Evolutionary conservation across 2,329 filamentous ascomycete genomes (phyloP).

Genomic region (Nemania abortiva): DNA sequence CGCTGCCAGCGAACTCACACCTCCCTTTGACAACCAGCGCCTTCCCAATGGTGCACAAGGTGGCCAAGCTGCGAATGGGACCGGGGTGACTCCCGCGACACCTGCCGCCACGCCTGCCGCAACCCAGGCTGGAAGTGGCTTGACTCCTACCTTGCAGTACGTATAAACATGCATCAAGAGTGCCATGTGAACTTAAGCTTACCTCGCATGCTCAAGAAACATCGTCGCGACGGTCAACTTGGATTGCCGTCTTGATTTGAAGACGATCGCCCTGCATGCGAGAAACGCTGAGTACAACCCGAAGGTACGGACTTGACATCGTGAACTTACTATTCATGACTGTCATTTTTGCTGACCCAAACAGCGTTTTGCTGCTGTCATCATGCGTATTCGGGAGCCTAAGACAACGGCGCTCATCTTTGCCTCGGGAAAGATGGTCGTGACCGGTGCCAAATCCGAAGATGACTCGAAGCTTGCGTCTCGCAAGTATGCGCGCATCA

Average conservation of each 20-base stretch:
- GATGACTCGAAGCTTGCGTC: constrained; percentile 97
- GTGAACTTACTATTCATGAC: constrained; percentile 31
- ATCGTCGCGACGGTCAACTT: constrained; percentile 99
- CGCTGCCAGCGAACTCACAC: constrained; percentile 84
- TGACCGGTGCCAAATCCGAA: constrained; percentile 97
- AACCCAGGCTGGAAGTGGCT: constrained; percentile 84
- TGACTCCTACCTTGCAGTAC: constrained; percentile 96
- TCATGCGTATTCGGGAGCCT: constrained; percentile 99
- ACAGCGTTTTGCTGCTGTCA: constrained; percentile 97
- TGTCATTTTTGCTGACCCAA: constrained; percentile 38
- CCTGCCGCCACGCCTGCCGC: constrained; percentile 92
- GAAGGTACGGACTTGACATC: constrained; percentile 73
- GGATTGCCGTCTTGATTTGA: constrained; percentile 95
- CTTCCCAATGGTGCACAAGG: constrained; percentile 65
- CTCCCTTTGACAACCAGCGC: constrained; percentile 71
- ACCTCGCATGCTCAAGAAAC: constrained; percentile 77
- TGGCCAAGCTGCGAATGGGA: constrained; percentile 72
- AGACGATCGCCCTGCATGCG: constrained; percentile 98
- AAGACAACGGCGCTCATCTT: constrained; percentile 99
- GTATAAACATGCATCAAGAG: constrained; percentile 67
- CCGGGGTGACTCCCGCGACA: constrained; percentile 87
- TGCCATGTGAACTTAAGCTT: constrained; percentile 62
- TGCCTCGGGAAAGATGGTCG: constrained; percentile 98
- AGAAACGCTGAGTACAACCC: constrained; percentile 99
- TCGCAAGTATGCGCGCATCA: constrained; percentile 98